Percentiles rank a stretch among this genome's conserved stretches.
phyloP scores from a whole-genome alignment of 495 filamentous ascomycete genomes.

The Entonaema liquescens region DNA sequence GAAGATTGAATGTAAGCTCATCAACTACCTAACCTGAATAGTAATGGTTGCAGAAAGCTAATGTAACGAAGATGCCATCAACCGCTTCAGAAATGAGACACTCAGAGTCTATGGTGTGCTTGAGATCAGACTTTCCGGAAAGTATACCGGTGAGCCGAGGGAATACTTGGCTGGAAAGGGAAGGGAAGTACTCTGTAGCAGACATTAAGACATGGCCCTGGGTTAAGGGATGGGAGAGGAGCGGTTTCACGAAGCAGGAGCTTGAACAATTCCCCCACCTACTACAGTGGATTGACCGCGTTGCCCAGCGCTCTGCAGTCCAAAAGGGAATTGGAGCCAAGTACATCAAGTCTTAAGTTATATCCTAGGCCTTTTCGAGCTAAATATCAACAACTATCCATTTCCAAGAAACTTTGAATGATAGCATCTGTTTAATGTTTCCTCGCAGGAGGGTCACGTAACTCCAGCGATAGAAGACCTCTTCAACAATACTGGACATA shows the following conservation, averaged over 20 bases:
- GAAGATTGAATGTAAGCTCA: constrained; percentile 55
- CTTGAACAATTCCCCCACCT: constrained; percentile 62
- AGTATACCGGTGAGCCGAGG: constrained; percentile 54
- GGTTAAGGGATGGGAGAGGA: constrained; percentile 56
- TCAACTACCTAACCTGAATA: not conserved
- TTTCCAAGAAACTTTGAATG: not conserved
- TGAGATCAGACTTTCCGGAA: constrained; percentile 60
- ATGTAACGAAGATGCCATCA: constrained; percentile 56
- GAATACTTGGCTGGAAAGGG: constrained; percentile 65
- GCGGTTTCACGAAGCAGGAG: constrained; percentile 57
- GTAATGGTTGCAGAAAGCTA: not conserved
- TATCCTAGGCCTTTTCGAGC: not conserved
- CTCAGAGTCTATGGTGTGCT: constrained; percentile 63
- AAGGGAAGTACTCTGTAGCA: constrained; percentile 63
- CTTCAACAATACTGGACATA: too few species aligned
- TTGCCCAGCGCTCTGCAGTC: constrained; percentile 60
- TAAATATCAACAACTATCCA: not conserved
- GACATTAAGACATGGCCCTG: constrained; percentile 67
- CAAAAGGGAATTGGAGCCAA: constrained; percentile 59
- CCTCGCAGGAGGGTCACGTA: too few species aligned
- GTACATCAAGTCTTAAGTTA: constrained; percentile 43
- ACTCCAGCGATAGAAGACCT: too few species aligned
- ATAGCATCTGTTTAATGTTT: too few species aligned
- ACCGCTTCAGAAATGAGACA: constrained; percentile 63
- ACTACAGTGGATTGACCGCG: constrained; percentile 63